Evolutionary conservation across 164 flowering plant species (phyloP), one percentile per base, ranked within the genome.

Genomic region (Aristolochia contorta): DNA sequence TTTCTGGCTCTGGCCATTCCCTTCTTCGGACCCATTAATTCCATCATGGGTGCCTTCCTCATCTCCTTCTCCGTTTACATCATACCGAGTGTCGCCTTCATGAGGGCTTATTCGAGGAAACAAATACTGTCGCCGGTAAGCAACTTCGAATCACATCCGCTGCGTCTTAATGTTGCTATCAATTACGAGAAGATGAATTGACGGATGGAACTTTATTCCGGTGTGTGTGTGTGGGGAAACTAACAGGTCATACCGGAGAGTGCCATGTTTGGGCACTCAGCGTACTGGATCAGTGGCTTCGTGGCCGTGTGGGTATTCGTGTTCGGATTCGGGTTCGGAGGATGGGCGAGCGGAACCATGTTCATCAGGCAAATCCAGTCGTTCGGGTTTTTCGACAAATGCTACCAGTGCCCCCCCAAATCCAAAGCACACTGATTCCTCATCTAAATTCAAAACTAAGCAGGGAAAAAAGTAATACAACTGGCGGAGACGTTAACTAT

Each of bases 11-110:
- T 62, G 37, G 58, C 58, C 20, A 53, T 62, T 43, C 65, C 65
- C 6, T 62, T 62, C 21, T 62, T 62, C 52, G 65, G 65, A 16
- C 65, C 65, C 10, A 37, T 62, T 23, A 62, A 62, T 52, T 62
- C 65, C 43, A 27, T 54, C 23, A 54, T 62, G 58, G 65, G 65
- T 37, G 65, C 65, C 7, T 54, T 62, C 49, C 58, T 62, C 20
- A 23, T 62, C 18, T 53, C 58, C 58, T 62, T 62, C 58, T 53
- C 65, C 15, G 65, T 62, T 16, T 62, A 62, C 21, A 62, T 62
- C 16, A 62, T 62, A 24, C 65, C 65, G 0, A 43, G 33, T n/a
- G 27, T 62, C 1, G 58, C 65, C 2, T 54, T 53, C 32, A 62
- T 62, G 58, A 45, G 22, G 7, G 47, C 65, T 43, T 62, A 62